Conservation (phyloP, 352 stramenopile species). For the Pythium insidiosum region DNA sequence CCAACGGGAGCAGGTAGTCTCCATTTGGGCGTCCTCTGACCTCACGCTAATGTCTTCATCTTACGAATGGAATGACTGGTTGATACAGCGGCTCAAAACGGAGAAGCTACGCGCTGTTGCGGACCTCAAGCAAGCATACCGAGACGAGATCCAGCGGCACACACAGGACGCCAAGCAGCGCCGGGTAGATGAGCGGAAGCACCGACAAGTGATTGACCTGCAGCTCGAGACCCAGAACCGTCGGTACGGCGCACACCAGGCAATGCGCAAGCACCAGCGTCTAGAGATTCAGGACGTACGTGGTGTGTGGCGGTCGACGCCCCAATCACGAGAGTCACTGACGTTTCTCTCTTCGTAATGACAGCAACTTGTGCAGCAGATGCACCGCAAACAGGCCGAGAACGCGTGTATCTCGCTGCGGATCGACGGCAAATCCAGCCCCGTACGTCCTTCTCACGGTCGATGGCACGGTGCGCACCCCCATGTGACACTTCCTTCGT, state of each 20-base stretch:
- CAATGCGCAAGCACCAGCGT: slow-evolving; percentile 9
- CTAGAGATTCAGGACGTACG: slow-evolving; percentile 9
- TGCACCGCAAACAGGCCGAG: slow-evolving; percentile 9
- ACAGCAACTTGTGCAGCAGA: slow-evolving; percentile 18
- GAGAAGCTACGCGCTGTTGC: slow-evolving; percentile 3
- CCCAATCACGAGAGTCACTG: too few relatives aligned
- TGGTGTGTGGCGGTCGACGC: neutral
- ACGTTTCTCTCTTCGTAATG: neutral
- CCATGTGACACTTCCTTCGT: too few relatives aligned
- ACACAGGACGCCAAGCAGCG: neutral
- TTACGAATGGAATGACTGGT: too few relatives aligned
- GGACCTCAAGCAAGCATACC: slow-evolving; percentile 8
- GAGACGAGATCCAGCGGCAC: slow-evolving; percentile 13
- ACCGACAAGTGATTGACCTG: slow-evolving; percentile 5
- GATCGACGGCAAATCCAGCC: slow-evolving; percentile 11
- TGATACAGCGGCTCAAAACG: slow-evolving; percentile 2
- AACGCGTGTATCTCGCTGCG: slow-evolving; percentile 6
- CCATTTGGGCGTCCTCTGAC: too few relatives aligned
- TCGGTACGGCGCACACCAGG: slow-evolving; percentile 1
- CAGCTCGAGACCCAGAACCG: slow-evolving; percentile 11
- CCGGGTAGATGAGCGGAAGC: neutral
- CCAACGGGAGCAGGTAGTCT: too few relatives aligned
- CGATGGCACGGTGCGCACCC: neutral
- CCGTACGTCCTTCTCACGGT: slow-evolving; percentile 2
- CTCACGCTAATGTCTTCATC: too few relatives aligned